These are phyloP conservation scores for Tolypocladium sp. DNA, from an alignment of 2,329 filamentous ascomycete genomes.

Conservation along the genomic window DNA sequence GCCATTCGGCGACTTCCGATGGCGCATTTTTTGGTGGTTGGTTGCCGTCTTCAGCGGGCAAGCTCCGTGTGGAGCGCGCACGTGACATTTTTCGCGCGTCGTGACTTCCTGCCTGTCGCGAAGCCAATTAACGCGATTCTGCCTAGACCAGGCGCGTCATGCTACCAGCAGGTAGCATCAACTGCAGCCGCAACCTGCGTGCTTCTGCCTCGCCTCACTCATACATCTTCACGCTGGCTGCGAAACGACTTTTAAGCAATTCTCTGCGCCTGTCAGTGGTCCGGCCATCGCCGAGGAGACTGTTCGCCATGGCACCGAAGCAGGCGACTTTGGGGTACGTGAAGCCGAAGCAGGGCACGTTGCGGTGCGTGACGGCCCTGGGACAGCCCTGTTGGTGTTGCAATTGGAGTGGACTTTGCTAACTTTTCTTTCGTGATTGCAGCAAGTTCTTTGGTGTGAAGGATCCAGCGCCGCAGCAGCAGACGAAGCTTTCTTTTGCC, in stretches of 20 bases:
- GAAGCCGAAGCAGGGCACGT: slow-evolving; percentile 60
- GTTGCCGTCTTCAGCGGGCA: neutral
- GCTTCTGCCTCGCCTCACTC: slow-evolving; percentile 6
- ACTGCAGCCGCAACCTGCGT: slow-evolving; percentile 11
- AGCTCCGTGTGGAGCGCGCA: slow-evolving; percentile 5
- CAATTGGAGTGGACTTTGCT: slow-evolving; percentile 1
- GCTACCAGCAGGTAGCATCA: slow-evolving; percentile 9
- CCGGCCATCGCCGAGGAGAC: slow-evolving; percentile 2
- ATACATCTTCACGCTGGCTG: slow-evolving; percentile 1
- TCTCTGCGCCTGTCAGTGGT: slow-evolving; percentile 4
- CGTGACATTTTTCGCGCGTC: slow-evolving; percentile 16
- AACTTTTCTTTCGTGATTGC: neutral
- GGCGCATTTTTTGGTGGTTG: too few species aligned
- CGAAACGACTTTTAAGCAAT: slow-evolving; percentile 4
- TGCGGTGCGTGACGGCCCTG: slow-evolving; percentile 49
- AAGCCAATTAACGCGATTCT: slow-evolving; percentile 30
- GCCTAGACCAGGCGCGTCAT: slow-evolving; percentile 27
- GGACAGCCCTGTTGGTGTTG: neutral
- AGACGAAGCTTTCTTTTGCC: slow-evolving; percentile 71
- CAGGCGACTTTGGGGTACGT: slow-evolving; percentile 89
- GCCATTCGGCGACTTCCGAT: too few species aligned
- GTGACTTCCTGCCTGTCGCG: slow-evolving; percentile 11
- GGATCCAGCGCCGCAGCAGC: slow-evolving; percentile 50
- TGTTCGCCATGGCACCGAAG: slow-evolving; percentile 42
- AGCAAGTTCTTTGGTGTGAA: slow-evolving; percentile 80